These are phyloP conservation scores for Cucurbita maxima DNA, from an alignment of 306 rosid genomes.

Conservation along the genomic window DNA sequence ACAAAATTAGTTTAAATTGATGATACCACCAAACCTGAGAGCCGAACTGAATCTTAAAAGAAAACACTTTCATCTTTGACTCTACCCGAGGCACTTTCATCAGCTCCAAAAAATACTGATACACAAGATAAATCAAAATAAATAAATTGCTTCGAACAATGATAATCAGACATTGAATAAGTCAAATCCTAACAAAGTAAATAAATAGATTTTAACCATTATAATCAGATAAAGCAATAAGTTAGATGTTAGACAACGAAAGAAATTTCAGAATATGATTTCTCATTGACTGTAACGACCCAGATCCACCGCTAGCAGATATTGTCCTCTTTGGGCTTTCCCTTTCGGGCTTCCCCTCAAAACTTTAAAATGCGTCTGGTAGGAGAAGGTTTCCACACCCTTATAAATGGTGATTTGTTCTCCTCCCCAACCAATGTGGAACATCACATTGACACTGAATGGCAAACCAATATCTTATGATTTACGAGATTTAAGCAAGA, in stretches of 20 bases:
- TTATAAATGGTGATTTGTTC: too few relatives aligned
- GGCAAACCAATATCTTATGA: background rate
- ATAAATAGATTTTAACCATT: background rate
- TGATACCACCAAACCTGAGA: slow-evolving; percentile 65
- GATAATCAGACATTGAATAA: background rate
- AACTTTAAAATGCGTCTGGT: too few relatives aligned
- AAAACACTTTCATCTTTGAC: slow-evolving; percentile 82
- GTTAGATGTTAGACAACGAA: background rate
- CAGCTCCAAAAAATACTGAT: slow-evolving; percentile 81
- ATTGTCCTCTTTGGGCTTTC: too few relatives aligned
- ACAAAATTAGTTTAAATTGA: slow-evolving; percentile 6
- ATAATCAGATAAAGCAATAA: background rate
- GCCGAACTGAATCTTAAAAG: slow-evolving; percentile 87
- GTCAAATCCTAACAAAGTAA: background rate
- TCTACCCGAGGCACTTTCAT: slow-evolving; percentile 99
- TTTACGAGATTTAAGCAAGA: background rate
- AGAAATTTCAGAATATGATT: background rate
- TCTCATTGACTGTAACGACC: too few relatives aligned
- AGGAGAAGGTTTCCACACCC: too few relatives aligned
- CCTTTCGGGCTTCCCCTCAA: too few relatives aligned
- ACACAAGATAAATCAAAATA: slow-evolving; percentile 14
- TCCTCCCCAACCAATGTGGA: too few relatives aligned
- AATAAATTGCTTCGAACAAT: background rate
- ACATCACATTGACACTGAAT: background rate
- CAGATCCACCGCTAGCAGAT: too few relatives aligned